Base-by-base conservation (phyloP, 208 protist genomes). In the Herpetomonas tarakana region DNA sequence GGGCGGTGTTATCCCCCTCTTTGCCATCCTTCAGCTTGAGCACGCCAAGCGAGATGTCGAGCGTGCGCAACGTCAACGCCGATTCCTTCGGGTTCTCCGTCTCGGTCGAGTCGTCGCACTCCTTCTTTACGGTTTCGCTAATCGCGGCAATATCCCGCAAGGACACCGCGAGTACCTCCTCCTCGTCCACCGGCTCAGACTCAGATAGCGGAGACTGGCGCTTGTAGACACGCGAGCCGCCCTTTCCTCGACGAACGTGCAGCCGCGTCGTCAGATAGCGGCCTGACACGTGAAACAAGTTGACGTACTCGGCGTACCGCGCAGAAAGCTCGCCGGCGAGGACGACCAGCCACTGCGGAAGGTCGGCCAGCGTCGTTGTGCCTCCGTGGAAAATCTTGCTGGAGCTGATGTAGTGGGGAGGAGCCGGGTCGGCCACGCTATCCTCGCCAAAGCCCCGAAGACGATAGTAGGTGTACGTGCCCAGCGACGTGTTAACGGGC, bases 271-370 rank as follows among this genome's bases (percentile, higher is more conserved):
- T 76, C 12, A 94, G 38, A 30, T 52, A 78, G 2, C 74, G 55
- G 18, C 83, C 78, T 22, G 63, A 64, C 11, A 54, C 56, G 28
- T 46, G 18, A 60, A 80, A 80, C 2, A 39, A 50, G 19, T 67
- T 16, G 41, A 75, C 71, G 64, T 79, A 83, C 21, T 88, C 74
- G 18, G 54, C 56, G 50, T 83, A 88, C 12, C 89, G 83, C 25
- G 64, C 49, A 47, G 46, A 71, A 26, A 96, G 69, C 60, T 96
- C 89, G 26, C 62, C 53, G 27, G 69, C 56, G 30, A 93, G 71
- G 25, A 85, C 82, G 0, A 65, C 74, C n/a, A 90, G 55, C 86
- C 89, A 96, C 57, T 69, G 66, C 58, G 38, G 51, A 26, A 89
- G 57, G 28, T 39, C 75, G 2, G 41, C 46, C 52, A 62, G 30